Evolutionary conservation across 352 stramenopile genomes (phyloP), one percentile per base, ranked within the genome.

Genomic region (Phytophthora sojae): DNA sequence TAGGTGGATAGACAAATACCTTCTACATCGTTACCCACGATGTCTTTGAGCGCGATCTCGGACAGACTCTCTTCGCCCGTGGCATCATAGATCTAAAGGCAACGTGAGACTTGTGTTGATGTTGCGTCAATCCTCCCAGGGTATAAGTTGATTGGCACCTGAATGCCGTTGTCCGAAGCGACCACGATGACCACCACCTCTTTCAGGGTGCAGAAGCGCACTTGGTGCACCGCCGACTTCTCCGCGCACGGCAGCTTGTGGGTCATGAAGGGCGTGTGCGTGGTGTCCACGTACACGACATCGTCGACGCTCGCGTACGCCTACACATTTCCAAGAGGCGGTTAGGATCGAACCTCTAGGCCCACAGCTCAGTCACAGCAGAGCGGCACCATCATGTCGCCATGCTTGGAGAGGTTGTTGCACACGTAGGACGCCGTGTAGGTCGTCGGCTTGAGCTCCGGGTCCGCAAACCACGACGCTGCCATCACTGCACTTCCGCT

Each of bases 181-280:
- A 89, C 85, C 14, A 91, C 86, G 58, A 92, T 87, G 44, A 91
- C 72, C 25, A 75, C 60, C 5, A 75, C 68, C 45, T 68, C 63
- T 4, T 86, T 76, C 0, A 94, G 61, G 17, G 64, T 52, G 57
- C 82, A 92, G 54, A 94, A 73, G 45, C 83, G 84, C 47, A 90
- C 84, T 83, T 94, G 84, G 69, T 90, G 80, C 25, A 88, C 73
- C 19, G 73, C 71, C 35, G 76, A 86, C 55, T 87, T 88, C 62
- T 87, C 73, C 49, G 65, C 32, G 25, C 76, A 84, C 39, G 82
- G 71, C 35, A 90, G 62, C 26, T 85, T 86, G 37, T 66, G 72
- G 6, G 71, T 75, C 21, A 78, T 51, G 63, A 73, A 85, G 14
- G 82, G 76, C 56, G 71, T 79, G 59, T 85, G 68, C 21, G 68